Conservation (phyloP, 2,329 filamentous ascomycete genomes). For the Xylariaceae sp. region DNA sequence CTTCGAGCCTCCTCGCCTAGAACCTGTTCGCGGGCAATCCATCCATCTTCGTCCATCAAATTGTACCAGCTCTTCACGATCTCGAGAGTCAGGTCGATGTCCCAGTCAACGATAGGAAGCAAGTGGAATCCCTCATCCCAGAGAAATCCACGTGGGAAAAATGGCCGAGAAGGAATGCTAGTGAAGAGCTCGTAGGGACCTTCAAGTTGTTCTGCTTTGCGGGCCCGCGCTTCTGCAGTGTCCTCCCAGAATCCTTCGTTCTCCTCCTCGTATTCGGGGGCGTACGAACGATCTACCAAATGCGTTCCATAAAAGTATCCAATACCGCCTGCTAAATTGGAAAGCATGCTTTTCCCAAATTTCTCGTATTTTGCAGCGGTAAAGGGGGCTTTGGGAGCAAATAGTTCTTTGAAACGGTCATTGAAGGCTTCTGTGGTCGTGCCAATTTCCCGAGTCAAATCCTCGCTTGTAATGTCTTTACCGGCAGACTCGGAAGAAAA, state of each 20-base stretch:
- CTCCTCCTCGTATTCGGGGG: constrained; percentile 91
- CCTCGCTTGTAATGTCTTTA: constrained; percentile 52
- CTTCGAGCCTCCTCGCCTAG: constrained; percentile 85
- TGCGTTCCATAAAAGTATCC: constrained; percentile 92
- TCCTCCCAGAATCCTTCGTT: constrained; percentile 96
- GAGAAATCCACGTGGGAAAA: constrained; percentile 93
- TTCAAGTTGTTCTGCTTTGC: constrained; percentile 65
- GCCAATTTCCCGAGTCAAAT: constrained; percentile 67
- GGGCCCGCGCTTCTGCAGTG: constrained; percentile 71
- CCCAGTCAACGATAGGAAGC: constrained; percentile 88
- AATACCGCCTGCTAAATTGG: constrained; percentile 88
- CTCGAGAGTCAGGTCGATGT: constrained; percentile 80
- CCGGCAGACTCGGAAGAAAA: constrained; percentile 74
- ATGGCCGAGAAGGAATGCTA: constrained; percentile 84
- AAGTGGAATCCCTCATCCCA: constrained; percentile 99
- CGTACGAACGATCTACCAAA: constrained; percentile 84
- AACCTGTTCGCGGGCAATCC: constrained; percentile 96
- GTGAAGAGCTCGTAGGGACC: constrained; percentile 88
- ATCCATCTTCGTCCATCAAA: constrained; percentile 93
- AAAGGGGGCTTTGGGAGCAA: constrained; percentile 74
- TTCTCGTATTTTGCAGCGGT: constrained; percentile 64
- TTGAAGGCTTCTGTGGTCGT: constrained; percentile 65
- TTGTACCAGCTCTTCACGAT: constrained; percentile 95
- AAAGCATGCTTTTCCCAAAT: constrained; percentile 88
- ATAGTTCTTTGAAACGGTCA: constrained; percentile 67